These are phyloP conservation scores for Colletotrichum filicis DNA, from an alignment of 2,329 filamentous ascomycete species.

Conservation along the genomic window DNA sequence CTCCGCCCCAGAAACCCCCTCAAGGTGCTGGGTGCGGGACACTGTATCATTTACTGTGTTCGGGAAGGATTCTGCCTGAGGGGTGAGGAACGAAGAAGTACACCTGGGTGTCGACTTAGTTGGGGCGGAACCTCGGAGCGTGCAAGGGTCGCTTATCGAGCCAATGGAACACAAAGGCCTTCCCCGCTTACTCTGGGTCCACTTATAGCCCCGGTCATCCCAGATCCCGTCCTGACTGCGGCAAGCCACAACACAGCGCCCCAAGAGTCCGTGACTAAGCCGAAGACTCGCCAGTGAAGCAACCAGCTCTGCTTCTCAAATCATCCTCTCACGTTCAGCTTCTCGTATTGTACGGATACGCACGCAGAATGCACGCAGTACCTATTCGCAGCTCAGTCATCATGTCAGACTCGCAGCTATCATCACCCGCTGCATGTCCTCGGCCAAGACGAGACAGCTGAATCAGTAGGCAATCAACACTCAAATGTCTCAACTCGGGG, in stretches of 20 bases:
- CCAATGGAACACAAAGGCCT: background rate
- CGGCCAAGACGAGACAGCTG: background rate
- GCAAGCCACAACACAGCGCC: background rate
- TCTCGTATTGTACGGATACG: background rate
- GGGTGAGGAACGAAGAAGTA: background rate
- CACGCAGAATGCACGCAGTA: background rate
- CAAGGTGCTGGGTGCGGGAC: background rate
- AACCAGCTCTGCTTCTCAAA: background rate
- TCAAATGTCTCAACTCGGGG: background rate
- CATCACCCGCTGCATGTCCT: background rate
- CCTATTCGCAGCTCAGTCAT: background rate
- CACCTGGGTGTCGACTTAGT: background rate
- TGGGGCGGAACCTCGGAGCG: too few relatives aligned
- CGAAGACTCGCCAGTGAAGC: background rate
- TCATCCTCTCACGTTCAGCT: background rate
- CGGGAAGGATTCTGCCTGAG: background rate
- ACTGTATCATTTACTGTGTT: background rate
- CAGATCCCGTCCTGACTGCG: background rate
- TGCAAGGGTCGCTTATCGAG: background rate
- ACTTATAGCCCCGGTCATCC: background rate
- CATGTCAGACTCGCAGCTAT: background rate
- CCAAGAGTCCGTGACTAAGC: background rate
- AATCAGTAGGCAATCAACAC: background rate
- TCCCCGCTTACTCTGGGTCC: background rate
- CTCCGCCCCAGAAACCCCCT: background rate